Base-by-base conservation (phyloP, 805 yeast species). In the Schwanniomyces pseudopolymorphus region DNA sequence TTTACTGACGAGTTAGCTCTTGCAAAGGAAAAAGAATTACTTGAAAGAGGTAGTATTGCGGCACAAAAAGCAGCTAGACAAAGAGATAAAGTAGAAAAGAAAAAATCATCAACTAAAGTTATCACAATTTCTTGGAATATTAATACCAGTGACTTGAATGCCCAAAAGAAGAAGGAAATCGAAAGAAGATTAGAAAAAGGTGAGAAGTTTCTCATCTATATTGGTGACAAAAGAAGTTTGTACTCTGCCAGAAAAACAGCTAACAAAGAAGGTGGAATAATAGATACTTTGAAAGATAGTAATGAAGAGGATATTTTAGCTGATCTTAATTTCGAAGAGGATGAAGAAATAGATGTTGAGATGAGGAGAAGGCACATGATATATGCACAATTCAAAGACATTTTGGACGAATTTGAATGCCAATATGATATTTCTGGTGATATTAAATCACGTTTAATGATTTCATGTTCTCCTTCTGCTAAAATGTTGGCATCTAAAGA, bases 161-260 rank as follows among this genome's bases (percentile, higher is more conserved):
- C 64, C 47, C 77, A 73, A 46, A 73, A 72, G 52, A 58, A 45
- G 27, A 53, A 51, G 9, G 78, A 71, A 47, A 67, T 72, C 27
- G 42, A 49, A 39, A 61, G 60, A 20, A 48, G 66, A n/a, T 45
- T 68, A n/a, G 49, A 47, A 11, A 70, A 63, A 45, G 68, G 65
- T 14, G 75, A 67, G 40, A 63, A 56, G 40, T 68, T 70, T 42
- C 53, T 61, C 9, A 55, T 66, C 19, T 56, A 54, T 42, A 50
- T 64, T 33, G 61, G 60, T 10, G 60, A 57, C 11, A 63, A 54
- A 39, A 43, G 58, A 20, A 51, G 50, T 22, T 44, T 50, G 35
- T 42, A 54, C n/a, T 44, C 54, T 17, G 55, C 52, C 2, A 51
- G 56, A 25, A 49, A 40, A 25, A 47, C 53, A 7, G 53, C 44